Evolutionary conservation across 345 rosid species (phyloP).

Genomic region (Laguncularia racemosa): DNA sequence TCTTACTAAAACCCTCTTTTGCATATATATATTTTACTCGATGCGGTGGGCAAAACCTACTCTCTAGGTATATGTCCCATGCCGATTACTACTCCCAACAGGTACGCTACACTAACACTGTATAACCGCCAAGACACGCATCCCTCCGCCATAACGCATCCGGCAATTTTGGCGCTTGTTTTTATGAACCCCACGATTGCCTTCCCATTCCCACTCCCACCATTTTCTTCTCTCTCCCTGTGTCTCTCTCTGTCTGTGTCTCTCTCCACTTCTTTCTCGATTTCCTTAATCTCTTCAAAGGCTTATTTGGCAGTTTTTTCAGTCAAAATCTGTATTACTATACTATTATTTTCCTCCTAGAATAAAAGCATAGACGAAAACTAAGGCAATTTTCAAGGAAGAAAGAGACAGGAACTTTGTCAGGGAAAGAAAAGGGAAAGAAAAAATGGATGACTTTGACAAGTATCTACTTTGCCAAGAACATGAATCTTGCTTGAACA

Average conservation of each 20-base stretch:
- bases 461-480: constrained; percentile 15
- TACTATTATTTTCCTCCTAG: neutral
- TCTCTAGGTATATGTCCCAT: too few species aligned
- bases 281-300: too few species aligned
- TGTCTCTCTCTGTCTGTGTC: constrained; percentile 4
- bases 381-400: neutral
- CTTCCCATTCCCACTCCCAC: constrained; percentile 8
- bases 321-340: neutral
- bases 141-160: constrained; percentile 14
- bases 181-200: neutral
- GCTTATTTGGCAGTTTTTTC: neutral
- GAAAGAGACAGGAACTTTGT: neutral
- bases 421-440: neutral
- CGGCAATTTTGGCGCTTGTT: constrained; percentile 72
- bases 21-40: too few species aligned
- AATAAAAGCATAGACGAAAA: too few species aligned
- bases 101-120: too few species aligned
- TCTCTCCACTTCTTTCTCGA: neutral
- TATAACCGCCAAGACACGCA: neutral
- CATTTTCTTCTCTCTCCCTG: constrained; percentile 4
- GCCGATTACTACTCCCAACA: too few species aligned
- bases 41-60: too few species aligned
- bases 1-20: too few species aligned
- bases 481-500: constrained; percentile 1
- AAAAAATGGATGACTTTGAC: constrained; percentile 4